Evolutionary conservation across 2,329 filamentous ascomycete species (phyloP).

Genomic region (Paraphoma chrysanthemicola): DNA sequence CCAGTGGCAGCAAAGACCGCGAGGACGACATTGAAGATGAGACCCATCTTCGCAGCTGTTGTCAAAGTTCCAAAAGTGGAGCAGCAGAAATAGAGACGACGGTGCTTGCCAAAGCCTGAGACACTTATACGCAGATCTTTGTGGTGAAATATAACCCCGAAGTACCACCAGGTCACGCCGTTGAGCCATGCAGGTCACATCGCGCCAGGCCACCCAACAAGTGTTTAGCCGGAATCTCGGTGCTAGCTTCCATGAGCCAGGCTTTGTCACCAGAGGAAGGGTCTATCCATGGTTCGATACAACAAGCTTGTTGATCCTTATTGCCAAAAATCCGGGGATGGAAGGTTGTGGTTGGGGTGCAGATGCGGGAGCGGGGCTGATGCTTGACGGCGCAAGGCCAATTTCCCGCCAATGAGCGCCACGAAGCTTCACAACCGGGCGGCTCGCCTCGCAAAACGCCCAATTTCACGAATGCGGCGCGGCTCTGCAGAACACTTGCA

Average conservation of each 20-base stretch:
- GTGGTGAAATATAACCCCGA: slow-evolving; percentile 17
- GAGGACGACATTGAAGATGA: slow-evolving; percentile 51
- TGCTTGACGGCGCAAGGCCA: slow-evolving; percentile 13
- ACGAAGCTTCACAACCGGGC: background rate
- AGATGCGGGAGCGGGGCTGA: slow-evolving; percentile 23
- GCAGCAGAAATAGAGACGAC: background rate
- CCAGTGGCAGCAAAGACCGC: slow-evolving; percentile 54
- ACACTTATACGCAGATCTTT: background rate
- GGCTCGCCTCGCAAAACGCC: background rate
- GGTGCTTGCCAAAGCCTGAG: background rate
- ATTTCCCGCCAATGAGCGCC: slow-evolving; percentile 32
- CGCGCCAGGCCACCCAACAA: slow-evolving; percentile 13
- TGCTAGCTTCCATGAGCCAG: slow-evolving; percentile 30
- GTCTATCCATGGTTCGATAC: slow-evolving; percentile 9
- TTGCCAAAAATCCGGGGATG: slow-evolving; percentile 20
- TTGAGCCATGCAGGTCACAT: slow-evolving; percentile 17
- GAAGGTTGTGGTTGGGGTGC: slow-evolving; percentile 23
- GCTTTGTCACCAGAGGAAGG: background rate
- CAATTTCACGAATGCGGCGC: background rate
- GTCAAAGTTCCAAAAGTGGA: background rate
- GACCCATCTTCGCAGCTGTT: slow-evolving; percentile 43
- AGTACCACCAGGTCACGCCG: slow-evolving; percentile 5
- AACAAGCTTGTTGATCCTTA: slow-evolving; percentile 15
- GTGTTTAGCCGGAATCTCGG: slow-evolving; percentile 26
- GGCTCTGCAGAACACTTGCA: background rate